A percentile compares a stretch with the other conserved stretches of the same genome.
Conservation (phyloP, 225 moss, liverwort and hornwort genomes). For the Takakia lepidozioides region DNA sequence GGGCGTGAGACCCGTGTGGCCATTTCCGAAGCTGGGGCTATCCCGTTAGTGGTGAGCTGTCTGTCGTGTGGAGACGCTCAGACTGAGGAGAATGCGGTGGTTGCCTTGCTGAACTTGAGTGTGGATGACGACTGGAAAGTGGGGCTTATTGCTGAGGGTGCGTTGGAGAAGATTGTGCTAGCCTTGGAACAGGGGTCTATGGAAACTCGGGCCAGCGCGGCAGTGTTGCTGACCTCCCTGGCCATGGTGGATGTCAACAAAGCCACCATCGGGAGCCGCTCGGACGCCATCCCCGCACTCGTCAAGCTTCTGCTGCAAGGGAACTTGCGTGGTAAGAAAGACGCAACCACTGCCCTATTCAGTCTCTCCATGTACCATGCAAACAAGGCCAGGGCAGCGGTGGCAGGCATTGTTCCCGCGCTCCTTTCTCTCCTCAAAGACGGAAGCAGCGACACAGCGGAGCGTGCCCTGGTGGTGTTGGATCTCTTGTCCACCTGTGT, state of each 20-base stretch:
- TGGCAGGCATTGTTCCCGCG: conserved; percentile 18
- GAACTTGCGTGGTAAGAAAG: conserved; percentile 13
- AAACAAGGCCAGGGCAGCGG: conserved; percentile 25
- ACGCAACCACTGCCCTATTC: conserved; percentile 15
- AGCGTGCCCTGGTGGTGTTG: conserved; percentile 14
- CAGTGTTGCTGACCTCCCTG: conserved; percentile 13
- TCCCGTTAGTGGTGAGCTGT: conserved; percentile 8
- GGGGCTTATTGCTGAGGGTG: conserved; percentile 10
- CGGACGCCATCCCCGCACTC: conserved; percentile 20
- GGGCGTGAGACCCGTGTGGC: conserved; percentile 7
- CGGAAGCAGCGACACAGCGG: conserved; percentile 8
- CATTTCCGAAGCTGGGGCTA: conserved; percentile 14
- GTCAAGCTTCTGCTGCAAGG: conserved; percentile 15
- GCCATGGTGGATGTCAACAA: conserved; percentile 22
- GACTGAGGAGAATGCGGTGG: conserved; percentile 19
- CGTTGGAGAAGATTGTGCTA: conserved; percentile 14
- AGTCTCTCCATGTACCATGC: conserved; percentile 19
- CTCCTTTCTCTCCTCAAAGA: conserved; percentile 11
- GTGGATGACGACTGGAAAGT: conserved; percentile 23
- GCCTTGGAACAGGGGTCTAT: conserved; percentile 12
- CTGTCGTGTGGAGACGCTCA: conserved; percentile 9
- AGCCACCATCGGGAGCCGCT: conserved; percentile 11
- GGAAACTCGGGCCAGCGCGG: conserved; percentile 14
- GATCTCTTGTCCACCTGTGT: conserved; percentile 15
- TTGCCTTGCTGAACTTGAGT: conserved; percentile 10